Percentiles rank a stretch among this genome's conserved stretches.
These are phyloP conservation scores for Lachnellula occidentalis DNA, from an alignment of 2,329 filamentous ascomycete genomes.

Conservation along the genomic window DNA sequence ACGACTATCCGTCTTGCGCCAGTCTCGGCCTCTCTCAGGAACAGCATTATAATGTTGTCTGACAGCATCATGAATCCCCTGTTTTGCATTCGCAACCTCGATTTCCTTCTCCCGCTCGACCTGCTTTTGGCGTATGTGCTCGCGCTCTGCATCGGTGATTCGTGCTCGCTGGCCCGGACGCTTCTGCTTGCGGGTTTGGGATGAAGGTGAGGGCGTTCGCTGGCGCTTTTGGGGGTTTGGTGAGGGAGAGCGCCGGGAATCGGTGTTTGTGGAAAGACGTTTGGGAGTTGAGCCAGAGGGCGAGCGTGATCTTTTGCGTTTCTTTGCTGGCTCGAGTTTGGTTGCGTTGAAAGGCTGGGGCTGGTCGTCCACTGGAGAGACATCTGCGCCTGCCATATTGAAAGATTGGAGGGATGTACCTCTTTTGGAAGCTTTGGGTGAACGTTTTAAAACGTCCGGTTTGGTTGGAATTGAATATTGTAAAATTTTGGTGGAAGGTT, in stretches of 20 bases:
- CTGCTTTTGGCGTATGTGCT: slow-evolving; percentile 58
- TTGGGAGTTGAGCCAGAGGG: slow-evolving; percentile 28
- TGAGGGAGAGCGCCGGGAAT: slow-evolving; percentile 22
- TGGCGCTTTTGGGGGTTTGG: slow-evolving; percentile 20
- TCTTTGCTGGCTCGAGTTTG: slow-evolving; percentile 37
- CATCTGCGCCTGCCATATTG: slow-evolving; percentile 31
- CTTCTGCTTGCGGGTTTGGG: slow-evolving; percentile 58
- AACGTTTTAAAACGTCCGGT: not conserved
- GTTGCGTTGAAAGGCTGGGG: slow-evolving; percentile 39
- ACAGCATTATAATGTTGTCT: slow-evolving; percentile 94
- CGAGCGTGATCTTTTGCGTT: slow-evolving; percentile 36
- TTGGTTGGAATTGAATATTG: not conserved
- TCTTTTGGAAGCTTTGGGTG: not conserved
- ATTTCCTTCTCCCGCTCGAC: slow-evolving; percentile 50
- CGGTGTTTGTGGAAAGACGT: slow-evolving; percentile 18
- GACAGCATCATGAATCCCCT: slow-evolving; percentile 78
- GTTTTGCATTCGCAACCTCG: slow-evolving; percentile 28
- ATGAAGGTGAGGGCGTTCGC: slow-evolving; percentile 22
- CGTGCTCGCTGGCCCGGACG: slow-evolving; percentile 62
- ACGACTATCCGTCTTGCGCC: slow-evolving; percentile 87
- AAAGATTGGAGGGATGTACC: not conserved
- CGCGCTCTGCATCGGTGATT: slow-evolving; percentile 61
- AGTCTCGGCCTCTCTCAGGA: slow-evolving; percentile 86
- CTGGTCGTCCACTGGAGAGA: slow-evolving; percentile 29
- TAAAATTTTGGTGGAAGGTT: too few species aligned